These are phyloP conservation scores for Powellomyces hirtus DNA, from an alignment of 192 early-diverging fungal species.

Conservation along the genomic window DNA sequence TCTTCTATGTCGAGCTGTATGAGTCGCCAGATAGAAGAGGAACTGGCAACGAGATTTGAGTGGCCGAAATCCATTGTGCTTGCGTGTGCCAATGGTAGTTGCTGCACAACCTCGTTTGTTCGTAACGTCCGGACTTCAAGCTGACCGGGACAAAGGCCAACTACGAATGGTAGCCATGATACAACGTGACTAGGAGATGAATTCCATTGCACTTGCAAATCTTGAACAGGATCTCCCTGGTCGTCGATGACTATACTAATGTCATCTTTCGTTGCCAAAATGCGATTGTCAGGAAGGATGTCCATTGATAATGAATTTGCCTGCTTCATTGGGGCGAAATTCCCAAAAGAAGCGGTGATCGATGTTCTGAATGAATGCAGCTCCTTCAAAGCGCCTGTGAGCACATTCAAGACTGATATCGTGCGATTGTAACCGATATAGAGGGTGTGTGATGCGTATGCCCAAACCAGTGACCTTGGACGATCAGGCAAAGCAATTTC, in stretches of 20 bases:
- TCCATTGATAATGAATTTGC: constrained; percentile 11
- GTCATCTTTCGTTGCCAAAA: constrained; percentile 33
- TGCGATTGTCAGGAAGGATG: constrained; percentile 14
- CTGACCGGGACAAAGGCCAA: constrained; percentile 63
- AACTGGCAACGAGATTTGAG: constrained; percentile 39
- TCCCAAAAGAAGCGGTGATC: constrained; percentile 24
- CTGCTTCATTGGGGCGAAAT: constrained; percentile 15
- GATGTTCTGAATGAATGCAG: constrained; percentile 42
- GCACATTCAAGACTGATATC: constrained; percentile 49
- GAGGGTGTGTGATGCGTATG: constrained; percentile 28
- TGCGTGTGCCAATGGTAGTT: constrained; percentile 66
- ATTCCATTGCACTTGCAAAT: constrained; percentile 41
- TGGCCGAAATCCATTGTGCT: constrained; percentile 19
- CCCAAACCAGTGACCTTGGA: constrained; percentile 74
- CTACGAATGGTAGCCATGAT: constrained; percentile 69
- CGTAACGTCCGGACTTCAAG: constrained; percentile 87
- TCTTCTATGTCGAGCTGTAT: constrained; percentile 58
- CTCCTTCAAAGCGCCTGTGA: constrained; percentile 52
- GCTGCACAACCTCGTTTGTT: constrained; percentile 80
- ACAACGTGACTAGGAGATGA: constrained; percentile 54
- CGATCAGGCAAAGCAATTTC: constrained; percentile 70
- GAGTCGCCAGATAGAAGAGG: constrained; percentile 44
- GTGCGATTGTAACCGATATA: constrained; percentile 10
- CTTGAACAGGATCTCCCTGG: constrained; percentile 27
- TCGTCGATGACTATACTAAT: constrained; percentile 32